Evolutionary conservation across 1,284 basidiomycete species (phyloP).

Genomic region (Ceratobasidium theobromae): DNA sequence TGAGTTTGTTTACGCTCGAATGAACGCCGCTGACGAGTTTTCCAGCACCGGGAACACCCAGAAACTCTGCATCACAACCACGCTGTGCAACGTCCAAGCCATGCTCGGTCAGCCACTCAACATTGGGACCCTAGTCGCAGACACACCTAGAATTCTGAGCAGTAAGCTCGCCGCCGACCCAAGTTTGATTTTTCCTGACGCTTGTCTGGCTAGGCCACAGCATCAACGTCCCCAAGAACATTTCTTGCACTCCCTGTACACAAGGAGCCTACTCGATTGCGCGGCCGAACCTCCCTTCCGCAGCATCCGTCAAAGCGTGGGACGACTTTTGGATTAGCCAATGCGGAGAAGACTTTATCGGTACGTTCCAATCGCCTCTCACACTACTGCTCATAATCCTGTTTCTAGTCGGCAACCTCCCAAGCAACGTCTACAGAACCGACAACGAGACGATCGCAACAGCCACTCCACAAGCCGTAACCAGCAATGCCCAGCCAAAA

Average conservation of each 20-base stretch:
- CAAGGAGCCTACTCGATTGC: slow-evolving; percentile 12
- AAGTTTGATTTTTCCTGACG: neutral
- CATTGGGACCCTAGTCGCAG: neutral
- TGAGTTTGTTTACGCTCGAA: neutral
- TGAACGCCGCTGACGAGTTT: neutral
- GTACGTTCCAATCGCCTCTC: neutral
- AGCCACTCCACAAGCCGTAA: neutral
- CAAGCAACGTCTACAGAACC: neutral
- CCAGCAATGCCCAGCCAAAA: neutral
- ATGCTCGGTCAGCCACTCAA: slow-evolving; percentile 13
- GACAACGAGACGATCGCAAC: slow-evolving; percentile 1
- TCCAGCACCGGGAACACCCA: neutral
- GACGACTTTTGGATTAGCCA: slow-evolving; percentile 16
- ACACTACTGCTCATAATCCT: neutral
- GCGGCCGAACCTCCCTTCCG: slow-evolving; percentile 11
- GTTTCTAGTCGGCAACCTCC: neutral
- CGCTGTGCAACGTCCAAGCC: neutral
- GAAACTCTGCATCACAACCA: slow-evolving; percentile 5
- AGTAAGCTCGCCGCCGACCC: neutral
- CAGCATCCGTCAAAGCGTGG: neutral
- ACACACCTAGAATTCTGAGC: neutral
- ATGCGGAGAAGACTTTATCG: slow-evolving; percentile 14
- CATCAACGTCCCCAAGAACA: slow-evolving; percentile 3
- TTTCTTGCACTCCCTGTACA: slow-evolving; percentile 13
- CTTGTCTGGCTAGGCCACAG: neutral